Conservation (phyloP, 805 yeast genomes). For the Ogataea allantospora region DNA sequence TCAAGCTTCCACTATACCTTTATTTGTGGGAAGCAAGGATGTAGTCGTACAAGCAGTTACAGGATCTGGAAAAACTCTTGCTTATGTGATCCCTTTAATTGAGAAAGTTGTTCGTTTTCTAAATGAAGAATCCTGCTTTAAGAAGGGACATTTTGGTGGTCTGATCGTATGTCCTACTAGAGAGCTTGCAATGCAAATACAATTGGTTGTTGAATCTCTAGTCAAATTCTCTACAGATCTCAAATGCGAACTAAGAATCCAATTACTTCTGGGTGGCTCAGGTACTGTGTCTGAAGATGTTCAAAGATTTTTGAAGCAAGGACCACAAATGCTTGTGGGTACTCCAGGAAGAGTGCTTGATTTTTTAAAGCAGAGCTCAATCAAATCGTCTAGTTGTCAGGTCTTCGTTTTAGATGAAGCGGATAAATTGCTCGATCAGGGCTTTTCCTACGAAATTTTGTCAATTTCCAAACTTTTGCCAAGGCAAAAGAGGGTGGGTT, state of each 20-base stretch:
- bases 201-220: conserved; percentile 59
- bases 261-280: conserved; percentile 63
- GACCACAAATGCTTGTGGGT: conserved; percentile 79
- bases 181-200: conserved; percentile 67
- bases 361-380: conserved; percentile 56
- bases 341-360: conserved; percentile 91
- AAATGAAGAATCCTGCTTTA: conserved; percentile 33
- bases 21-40: conserved; percentile 80
- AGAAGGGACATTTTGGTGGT: conserved; percentile 67
- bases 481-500: conserved; percentile 88
- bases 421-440: conserved; percentile 77
- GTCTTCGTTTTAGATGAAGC: conserved; percentile 89
- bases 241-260: conserved; percentile 44
- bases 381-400: conserved; percentile 64
- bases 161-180: conserved; percentile 71
- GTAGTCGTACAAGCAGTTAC: conserved; percentile 97
- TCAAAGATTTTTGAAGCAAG: conserved; percentile 47
- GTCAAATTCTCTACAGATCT: conserved; percentile 57
- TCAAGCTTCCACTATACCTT: conserved; percentile 91
- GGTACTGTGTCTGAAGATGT: conserved; percentile 70
- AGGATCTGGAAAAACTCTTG: conserved; percentile 97
- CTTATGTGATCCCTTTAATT: conserved; percentile 79
- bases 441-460: conserved; percentile 68
- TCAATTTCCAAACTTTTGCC: conserved; percentile 71
- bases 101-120: conserved; percentile 52